Evolutionary conservation across 345 rosid species (phyloP).

Genomic region (Sonneratia alba): DNA sequence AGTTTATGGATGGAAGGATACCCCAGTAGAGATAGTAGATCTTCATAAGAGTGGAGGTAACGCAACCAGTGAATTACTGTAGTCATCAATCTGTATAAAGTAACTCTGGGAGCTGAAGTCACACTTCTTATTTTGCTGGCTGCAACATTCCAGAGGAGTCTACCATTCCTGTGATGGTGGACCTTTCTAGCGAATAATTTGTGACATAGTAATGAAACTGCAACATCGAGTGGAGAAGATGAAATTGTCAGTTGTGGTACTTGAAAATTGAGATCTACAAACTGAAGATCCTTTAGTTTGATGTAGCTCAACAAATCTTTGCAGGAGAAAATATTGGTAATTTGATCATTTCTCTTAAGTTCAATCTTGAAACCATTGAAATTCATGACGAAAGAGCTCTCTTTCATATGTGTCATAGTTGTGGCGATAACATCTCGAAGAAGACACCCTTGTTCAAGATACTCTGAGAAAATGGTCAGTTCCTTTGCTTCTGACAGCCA

Average conservation of each 20-base stretch:
- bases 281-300: constrained; percentile 41
- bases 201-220: constrained; percentile 33
- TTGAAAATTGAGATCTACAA: constrained; percentile 35
- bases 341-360: constrained; percentile 40
- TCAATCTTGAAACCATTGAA: constrained; percentile 42
- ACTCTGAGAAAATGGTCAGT: constrained; percentile 46
- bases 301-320: constrained; percentile 25
- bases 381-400: constrained; percentile 35
- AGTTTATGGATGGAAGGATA: constrained; percentile 39
- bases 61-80: constrained; percentile 55
- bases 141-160: constrained; percentile 70
- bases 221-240: constrained; percentile 53
- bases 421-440: constrained; percentile 40
- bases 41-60: constrained; percentile 54
- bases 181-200: constrained; percentile 35
- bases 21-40: constrained; percentile 42
- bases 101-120: constrained; percentile 46
- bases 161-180: constrained; percentile 48
- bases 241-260: constrained; percentile 41
- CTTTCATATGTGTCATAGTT: constrained; percentile 38
- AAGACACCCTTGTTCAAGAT: constrained; percentile 40
- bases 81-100: constrained; percentile 42
- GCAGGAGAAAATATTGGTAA: constrained; percentile 21
- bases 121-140: constrained; percentile 48
- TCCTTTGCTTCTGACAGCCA: constrained; percentile 42